Base-by-base conservation (phyloP, 495 filamentous ascomycete genomes). In the Sordaria brevicollis region DNA sequence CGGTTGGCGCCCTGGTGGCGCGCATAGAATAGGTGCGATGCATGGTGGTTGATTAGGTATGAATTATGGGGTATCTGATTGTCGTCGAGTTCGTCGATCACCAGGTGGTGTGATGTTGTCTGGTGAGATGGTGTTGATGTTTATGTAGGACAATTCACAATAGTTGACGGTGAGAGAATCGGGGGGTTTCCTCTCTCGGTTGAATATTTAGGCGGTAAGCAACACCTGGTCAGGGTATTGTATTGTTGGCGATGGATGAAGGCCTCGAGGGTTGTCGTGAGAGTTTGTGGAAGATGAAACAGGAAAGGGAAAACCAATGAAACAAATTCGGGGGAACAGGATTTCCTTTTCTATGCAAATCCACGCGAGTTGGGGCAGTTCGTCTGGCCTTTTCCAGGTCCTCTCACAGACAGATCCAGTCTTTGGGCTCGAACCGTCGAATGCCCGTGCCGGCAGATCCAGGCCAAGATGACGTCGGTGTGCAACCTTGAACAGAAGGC, bases 11-110 rank as follows among this genome's bases (percentile, higher is more conserved):
- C 86, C 95, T 89, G 83, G 92, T 89, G 83, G 94, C 90, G 88
- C 95, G 93, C 94, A 98, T 97, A 73, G 93, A 97, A 78, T 99
- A 99, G 73, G 95, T 97, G 74, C 95, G 92, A 88, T 98, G 94
- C 95, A 98, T 98, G 65, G 67, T 37, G 31, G 5, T 17, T 54
- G 43, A 25, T 54, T 4, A 13, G 25, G 49, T 57, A 17, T 57
- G 21, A 1, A 57, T n/a, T n/a, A n/a, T n/a, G n/a, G n/a, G n/a
- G n/a, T n/a, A n/a, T n/a, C n/a, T n/a, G n/a, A n/a, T 57, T 31
- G 25, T 57, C 13, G 49, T 57, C 21, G 49, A 4, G 21, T 10
- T 57, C 13, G 49, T 57, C 49, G 49, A 62, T 62, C 25, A 62
- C 49, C 7, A 62, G 13, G 25, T 62, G 49, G 49, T 62, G 49